phyloP scores from a whole-genome alignment of 257 asterid genomes.

The Solanum chiquidenum region DNA sequence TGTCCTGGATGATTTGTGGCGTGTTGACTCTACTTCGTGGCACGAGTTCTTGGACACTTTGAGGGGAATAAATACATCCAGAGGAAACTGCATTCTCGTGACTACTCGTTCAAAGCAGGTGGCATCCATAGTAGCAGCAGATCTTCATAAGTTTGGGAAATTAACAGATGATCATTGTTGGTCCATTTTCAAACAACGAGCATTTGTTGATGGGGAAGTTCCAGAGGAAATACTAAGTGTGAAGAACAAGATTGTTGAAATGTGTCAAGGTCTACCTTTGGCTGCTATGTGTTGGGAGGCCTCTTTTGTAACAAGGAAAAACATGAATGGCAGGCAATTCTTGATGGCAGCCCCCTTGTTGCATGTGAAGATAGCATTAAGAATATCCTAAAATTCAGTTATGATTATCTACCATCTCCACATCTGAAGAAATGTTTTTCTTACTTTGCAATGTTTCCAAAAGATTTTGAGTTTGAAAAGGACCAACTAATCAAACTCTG shows the following conservation, averaged over 20 bases:
- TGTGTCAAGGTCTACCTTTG: constrained; percentile 13
- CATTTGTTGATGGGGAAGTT: constrained; percentile 1
- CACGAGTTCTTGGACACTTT: too few relatives aligned
- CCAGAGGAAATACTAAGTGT: not conserved
- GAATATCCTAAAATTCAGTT: constrained; percentile 12
- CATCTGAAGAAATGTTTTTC: constrained; percentile 12
- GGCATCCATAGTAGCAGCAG: too few relatives aligned
- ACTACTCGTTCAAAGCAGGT: too few relatives aligned
- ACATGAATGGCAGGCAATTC: constrained; percentile 7
- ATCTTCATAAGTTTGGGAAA: too few relatives aligned
- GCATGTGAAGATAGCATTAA: not conserved
- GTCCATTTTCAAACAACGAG: not conserved
- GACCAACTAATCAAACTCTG: constrained; percentile 4
- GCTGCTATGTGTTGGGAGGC: constrained; percentile 4
- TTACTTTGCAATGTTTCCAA: constrained; percentile 12
- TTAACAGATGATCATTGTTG: too few relatives aligned
- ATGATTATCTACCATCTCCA: constrained; percentile 4
- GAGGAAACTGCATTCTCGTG: too few relatives aligned
- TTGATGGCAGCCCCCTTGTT: not conserved
- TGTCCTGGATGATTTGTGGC: too few relatives aligned
- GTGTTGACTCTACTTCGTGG: too few relatives aligned
- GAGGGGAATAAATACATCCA: too few relatives aligned
- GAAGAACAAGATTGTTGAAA: not conserved
- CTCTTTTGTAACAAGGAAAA: not conserved
- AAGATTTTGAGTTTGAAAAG: constrained; percentile 6